Evolutionary conservation across 441 rosid genomes (phyloP).

Genomic region (Manihot esculenta): DNA sequence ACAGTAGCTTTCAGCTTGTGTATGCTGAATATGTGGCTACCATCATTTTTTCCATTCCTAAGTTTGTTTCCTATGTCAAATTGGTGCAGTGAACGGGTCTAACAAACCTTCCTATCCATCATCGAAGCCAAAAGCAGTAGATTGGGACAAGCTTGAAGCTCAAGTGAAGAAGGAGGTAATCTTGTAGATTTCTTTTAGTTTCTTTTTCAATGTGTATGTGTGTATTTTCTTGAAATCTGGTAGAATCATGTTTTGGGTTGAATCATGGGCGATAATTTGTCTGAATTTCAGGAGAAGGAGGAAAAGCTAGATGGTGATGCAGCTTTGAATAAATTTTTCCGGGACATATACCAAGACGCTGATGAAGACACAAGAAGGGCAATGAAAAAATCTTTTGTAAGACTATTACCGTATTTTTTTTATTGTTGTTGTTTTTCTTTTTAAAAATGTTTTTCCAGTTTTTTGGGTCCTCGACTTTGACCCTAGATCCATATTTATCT

Average conservation of each 20-base stretch:
- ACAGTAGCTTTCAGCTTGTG: slow-evolving; percentile 3
- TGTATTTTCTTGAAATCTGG: not conserved
- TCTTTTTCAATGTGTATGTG: not conserved
- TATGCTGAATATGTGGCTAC: not conserved
- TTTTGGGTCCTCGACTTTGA: not conserved
- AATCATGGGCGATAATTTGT: slow-evolving; percentile 4
- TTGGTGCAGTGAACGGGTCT: slow-evolving; percentile 34
- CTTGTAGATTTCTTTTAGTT: not conserved
- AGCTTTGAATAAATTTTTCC: slow-evolving; percentile 89
- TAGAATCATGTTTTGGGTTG: not conserved
- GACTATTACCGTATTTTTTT: slow-evolving; percentile 21
- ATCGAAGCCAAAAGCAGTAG: slow-evolving; percentile 58
- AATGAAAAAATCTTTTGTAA: slow-evolving; percentile 93
- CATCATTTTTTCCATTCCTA: not conserved
- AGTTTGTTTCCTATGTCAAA: not conserved
- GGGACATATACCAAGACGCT: slow-evolving; percentile 70
- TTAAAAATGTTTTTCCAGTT: no score
- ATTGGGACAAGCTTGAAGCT: slow-evolving; percentile 95
- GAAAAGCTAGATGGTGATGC: slow-evolving; percentile 97
- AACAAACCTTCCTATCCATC: slow-evolving; percentile 72
- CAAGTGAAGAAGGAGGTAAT: slow-evolving; percentile 74
- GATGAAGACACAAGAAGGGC: slow-evolving; percentile 92
- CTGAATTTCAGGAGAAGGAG: slow-evolving; percentile 75
- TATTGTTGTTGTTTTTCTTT: no score
- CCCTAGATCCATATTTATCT: not conserved